Base-by-base conservation (phyloP, 257 asterid species). In the Fraxinus cuspidata region DNA sequence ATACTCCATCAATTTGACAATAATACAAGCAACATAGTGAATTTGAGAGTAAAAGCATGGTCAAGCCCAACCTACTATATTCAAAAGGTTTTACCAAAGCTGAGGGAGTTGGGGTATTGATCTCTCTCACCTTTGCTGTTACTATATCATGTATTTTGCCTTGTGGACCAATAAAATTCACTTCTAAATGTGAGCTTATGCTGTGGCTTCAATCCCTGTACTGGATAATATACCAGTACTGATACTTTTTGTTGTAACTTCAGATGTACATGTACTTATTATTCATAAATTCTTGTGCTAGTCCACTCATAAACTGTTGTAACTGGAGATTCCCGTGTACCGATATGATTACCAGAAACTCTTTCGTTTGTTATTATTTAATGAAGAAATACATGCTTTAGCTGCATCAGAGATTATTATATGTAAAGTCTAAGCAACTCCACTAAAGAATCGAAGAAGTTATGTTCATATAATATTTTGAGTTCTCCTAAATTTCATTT, bases 41-140 rank as follows among this genome's bases (percentile, higher is more conserved):
- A 96, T 83, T 89, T 96, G 87, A 87, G 99, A 78, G 97, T 96
- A 38, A 96, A 96, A 83, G 99, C 86, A 71, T 96, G 99, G 99
- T 96, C 98, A 15, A 96, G 97, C 77, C 90, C 99, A 1, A 76
- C 85, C 21, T 86, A 89, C 86, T 96, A 96, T 85, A 90, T 92
- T 25, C 85, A 86, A n/a, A 96, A 88, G 86, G 99, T 96, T 84
- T 90, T 96, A 28, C 99, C 98, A 3, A 93, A 88, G 90, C 89
- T 96, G 70, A 38, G 87, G 76, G 93, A 92, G 80, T 80, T 90
- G 81, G 94, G 91, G 99, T 95, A 90, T 38, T 71, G 16, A 74
- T 75, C 71, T 86, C 75, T 84, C 75, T 85, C 75, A 37, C 89
- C 87, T 80, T 49, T 60, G 71, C 67, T 47, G 34, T 63, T 65